A percentile compares a stretch with the other conserved stretches of the same genome.
Evolutionary conservation across 2,329 filamentous ascomycete genomes (phyloP).

Genomic region (Proliferodiscus dingleyae): DNA sequence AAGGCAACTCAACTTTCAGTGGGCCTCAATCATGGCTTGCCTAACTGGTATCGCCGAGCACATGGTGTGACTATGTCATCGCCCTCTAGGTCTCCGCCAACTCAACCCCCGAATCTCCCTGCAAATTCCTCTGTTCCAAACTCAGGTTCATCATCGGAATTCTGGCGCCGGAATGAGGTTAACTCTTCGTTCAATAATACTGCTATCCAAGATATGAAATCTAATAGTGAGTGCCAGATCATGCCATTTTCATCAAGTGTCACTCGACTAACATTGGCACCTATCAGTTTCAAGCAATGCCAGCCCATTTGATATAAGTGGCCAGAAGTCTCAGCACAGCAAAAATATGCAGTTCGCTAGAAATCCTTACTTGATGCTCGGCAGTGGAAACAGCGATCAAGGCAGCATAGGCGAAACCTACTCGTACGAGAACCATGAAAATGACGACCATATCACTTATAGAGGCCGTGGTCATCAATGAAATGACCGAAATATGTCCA

Average conservation of each 20-base stretch:
- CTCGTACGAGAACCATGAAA: slow-evolving; percentile 1
- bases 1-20: slow-evolving; percentile 60
- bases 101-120: too few species aligned
- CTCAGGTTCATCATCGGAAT: neutral
- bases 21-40: slow-evolving; percentile 64
- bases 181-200: neutral
- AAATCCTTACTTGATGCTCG: neutral
- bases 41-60: slow-evolving; percentile 44
- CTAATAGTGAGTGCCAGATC: too few species aligned
- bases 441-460: neutral
- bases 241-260: too few species aligned
- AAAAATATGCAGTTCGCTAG: neutral
- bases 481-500: too few species aligned
- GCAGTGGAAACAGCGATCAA: neutral
- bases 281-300: neutral
- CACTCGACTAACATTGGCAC: neutral
- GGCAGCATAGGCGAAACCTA: neutral
- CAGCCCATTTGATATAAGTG: neutral
- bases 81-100: neutral
- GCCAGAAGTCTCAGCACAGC: neutral
- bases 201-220: neutral
- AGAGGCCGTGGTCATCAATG: neutral
- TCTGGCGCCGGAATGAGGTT: slow-evolving; percentile 12
- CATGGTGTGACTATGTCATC: slow-evolving; percentile 5
- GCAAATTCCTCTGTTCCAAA: neutral